phyloP scores from a whole-genome alignment of 169 alveolate genomes.

The Eimeria nieschulzi region DNA sequence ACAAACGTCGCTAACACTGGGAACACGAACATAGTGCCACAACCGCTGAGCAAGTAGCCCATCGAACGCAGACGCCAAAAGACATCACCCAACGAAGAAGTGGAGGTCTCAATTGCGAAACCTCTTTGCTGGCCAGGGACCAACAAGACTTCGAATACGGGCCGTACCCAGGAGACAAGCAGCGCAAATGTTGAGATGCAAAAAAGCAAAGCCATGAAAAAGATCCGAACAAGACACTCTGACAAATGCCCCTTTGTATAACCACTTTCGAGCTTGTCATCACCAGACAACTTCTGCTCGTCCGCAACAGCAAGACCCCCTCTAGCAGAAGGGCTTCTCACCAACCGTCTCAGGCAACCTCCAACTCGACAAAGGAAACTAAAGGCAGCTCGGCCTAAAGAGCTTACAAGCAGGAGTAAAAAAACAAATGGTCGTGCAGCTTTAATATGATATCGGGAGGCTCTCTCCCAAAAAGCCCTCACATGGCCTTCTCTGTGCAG shows the following conservation, averaged over 20 bases:
- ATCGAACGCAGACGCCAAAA: slow-evolving; percentile 25
- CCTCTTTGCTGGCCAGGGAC: slow-evolving; percentile 56
- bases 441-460: background rate
- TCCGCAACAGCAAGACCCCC: background rate
- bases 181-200: slow-evolving; percentile 15
- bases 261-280: background rate
- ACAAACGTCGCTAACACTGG: slow-evolving; percentile 19
- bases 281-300: background rate
- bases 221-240: slow-evolving; percentile 24
- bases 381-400: no score
- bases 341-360: background rate
- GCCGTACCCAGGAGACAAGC: slow-evolving; percentile 56
- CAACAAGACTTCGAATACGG: slow-evolving; percentile 26
- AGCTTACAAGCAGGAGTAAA: background rate
- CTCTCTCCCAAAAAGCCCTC: background rate
- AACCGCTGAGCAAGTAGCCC: slow-evolving; percentile 19
- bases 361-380: background rate
- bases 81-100: slow-evolving; percentile 31
- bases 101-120: slow-evolving; percentile 30
- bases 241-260: background rate
- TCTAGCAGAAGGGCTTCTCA: background rate
- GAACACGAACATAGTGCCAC: slow-evolving; percentile 26
- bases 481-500: background rate
- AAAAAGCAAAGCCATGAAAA: background rate
- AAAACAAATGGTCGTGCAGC: background rate